These are phyloP conservation scores for Salix suchowensis DNA, from an alignment of 345 rosid species.

Conservation along the genomic window DNA sequence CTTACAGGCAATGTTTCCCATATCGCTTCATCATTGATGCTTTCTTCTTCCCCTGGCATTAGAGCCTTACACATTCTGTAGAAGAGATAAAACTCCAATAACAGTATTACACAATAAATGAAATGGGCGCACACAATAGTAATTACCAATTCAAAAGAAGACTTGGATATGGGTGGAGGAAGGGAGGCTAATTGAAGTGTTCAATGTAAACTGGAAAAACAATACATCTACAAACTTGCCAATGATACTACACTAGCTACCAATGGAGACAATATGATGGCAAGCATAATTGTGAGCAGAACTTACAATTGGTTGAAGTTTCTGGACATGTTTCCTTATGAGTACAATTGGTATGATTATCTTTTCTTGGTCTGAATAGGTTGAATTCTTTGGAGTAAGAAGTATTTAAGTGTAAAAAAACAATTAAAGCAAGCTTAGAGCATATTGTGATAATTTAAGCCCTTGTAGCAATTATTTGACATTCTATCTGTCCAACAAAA, in stretches of 20 bases:
- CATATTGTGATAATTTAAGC: neutral
- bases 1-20: conserved; percentile 98
- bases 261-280: neutral
- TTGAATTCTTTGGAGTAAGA: neutral
- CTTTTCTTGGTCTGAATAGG: neutral
- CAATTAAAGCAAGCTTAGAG: neutral
- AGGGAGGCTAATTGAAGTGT: neutral
- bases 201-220: neutral
- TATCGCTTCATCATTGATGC: conserved; percentile 81
- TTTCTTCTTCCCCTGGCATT: conserved; percentile 93
- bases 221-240: neutral
- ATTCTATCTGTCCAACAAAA: neutral
- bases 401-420: neutral
- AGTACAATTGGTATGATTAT: neutral
- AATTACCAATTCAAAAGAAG: neutral
- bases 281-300: neutral
- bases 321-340: neutral
- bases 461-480: neutral
- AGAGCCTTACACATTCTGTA: conserved; percentile 91
- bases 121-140: neutral
- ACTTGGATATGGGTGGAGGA: neutral
- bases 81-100: conserved; percentile 15
- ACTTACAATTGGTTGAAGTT: neutral
- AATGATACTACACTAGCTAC: neutral
- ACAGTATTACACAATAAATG: neutral